Percentiles rank a stretch among this genome's conserved stretches.
These are phyloP conservation scores for Leccinum disarticulatum DNA, from an alignment of 768 basidiomycete genomes.

Conservation along the genomic window DNA sequence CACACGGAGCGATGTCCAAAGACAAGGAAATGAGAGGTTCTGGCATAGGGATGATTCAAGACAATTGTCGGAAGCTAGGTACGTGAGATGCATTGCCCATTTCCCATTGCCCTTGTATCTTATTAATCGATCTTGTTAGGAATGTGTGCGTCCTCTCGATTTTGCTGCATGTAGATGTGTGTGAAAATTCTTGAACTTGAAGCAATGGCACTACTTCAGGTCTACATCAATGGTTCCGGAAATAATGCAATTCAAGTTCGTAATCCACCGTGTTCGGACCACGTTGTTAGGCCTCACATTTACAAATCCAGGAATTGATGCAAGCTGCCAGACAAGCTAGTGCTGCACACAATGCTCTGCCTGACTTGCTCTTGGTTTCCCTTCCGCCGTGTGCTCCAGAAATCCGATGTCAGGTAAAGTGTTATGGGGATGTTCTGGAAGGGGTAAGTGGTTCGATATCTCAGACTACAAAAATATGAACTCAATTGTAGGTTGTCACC, in stretches of 20 bases:
- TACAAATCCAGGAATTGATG: conserved; percentile 18
- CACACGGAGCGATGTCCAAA: too few relatives aligned
- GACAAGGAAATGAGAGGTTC: conserved; percentile 31
- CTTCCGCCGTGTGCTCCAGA: conserved; percentile 50
- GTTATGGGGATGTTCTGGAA: conserved; percentile 51
- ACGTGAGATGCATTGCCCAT: conserved; percentile 1
- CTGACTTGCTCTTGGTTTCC: conserved; percentile 48
- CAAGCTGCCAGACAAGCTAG: conserved; percentile 13
- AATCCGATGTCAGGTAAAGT: conserved; percentile 48
- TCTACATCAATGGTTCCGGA: conserved; percentile 21
- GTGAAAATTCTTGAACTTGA: conserved; percentile 12
- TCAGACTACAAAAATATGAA: not conserved
- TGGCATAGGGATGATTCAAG: conserved; percentile 23
- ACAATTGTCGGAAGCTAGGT: conserved; percentile 34
- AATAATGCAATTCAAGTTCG: conserved; percentile 12
- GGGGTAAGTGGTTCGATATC: conserved; percentile 30
- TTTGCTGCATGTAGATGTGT: not conserved
- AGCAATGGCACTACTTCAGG: conserved; percentile 14
- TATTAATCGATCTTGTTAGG: conserved; percentile 13
- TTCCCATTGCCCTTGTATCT: not conserved
- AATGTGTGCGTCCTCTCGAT: conserved; percentile 20
- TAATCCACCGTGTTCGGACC: not conserved
- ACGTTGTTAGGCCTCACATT: not conserved
- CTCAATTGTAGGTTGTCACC: conserved; percentile 25
- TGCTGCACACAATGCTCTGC: not conserved